Evolutionary conservation across 176 grass and related monocot species (phyloP).

Genomic region (Rhynchospora breviuscula): DNA sequence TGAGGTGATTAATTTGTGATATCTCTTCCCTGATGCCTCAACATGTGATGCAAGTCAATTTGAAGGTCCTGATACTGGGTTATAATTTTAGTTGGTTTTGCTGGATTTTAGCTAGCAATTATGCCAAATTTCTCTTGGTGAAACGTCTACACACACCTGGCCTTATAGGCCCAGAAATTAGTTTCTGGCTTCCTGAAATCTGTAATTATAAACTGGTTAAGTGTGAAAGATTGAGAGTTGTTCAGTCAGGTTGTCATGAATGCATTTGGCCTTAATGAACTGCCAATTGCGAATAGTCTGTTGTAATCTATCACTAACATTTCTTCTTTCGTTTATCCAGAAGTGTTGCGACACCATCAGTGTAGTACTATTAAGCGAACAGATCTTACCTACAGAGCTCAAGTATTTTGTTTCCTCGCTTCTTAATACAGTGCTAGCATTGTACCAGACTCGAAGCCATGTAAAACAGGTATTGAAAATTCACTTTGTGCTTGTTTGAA

Average conservation of each 20-base stretch:
- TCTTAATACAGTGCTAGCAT: constrained; percentile 47
- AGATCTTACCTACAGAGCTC: constrained; percentile 43
- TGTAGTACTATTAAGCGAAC: constrained; percentile 52
- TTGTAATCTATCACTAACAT: constrained; percentile 23
- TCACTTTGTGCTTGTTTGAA: not conserved
- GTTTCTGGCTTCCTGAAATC: not conserved
- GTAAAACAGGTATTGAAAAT: constrained; percentile 53
- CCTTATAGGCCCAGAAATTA: not conserved
- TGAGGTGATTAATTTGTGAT: constrained; percentile 30
- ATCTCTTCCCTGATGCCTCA: constrained; percentile 12
- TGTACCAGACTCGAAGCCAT: constrained; percentile 48
- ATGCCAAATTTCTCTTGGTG: not conserved
- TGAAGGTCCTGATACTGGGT: not conserved
- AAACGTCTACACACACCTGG: not conserved
- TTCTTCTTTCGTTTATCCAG: constrained; percentile 50
- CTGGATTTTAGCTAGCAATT: not conserved
- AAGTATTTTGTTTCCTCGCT: constrained; percentile 67
- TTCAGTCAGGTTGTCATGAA: constrained; percentile 1
- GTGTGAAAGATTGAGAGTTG: not conserved
- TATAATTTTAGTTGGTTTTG: not conserved
- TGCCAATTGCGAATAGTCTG: not conserved
- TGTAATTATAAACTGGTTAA: not conserved
- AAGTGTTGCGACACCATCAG: constrained; percentile 40
- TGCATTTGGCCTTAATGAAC: constrained; percentile 12
- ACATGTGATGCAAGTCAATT: not conserved